Percentiles rank a stretch among this genome's conserved stretches.
These are phyloP conservation scores for Candida loeiensis DNA, from an alignment of 805 yeast genomes.

Conservation along the genomic window DNA sequence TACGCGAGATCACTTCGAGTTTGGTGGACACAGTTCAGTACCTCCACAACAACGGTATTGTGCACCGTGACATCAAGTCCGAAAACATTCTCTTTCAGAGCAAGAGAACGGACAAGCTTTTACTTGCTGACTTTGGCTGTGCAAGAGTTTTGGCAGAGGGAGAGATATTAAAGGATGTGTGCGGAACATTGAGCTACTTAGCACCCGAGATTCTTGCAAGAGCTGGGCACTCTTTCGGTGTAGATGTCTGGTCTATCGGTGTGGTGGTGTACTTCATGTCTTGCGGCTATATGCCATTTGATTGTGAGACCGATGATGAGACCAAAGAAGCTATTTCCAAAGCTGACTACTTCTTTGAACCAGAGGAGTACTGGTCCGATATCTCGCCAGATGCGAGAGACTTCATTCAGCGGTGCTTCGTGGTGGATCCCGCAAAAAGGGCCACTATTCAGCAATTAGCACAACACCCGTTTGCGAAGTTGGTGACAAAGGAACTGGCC, in stretches of 20 bases:
- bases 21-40: conserved; percentile 54
- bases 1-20: conserved; percentile 46
- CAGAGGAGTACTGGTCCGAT: conserved; percentile 54
- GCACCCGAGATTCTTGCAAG: conserved; percentile 62
- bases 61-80: conserved; percentile 71
- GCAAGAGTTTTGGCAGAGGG: conserved; percentile 44
- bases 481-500: background rate
- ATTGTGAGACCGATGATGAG: conserved; percentile 66
- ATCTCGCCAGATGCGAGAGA: conserved; percentile 53
- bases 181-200: conserved; percentile 74
- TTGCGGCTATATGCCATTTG: conserved; percentile 75
- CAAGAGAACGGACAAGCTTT: conserved; percentile 28
- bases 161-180: conserved; percentile 41
- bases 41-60: conserved; percentile 55
- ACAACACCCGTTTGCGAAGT: conserved; percentile 41
- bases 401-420: conserved; percentile 55
- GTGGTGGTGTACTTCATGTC: conserved; percentile 67
- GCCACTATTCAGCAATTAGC: conserved; percentile 43
- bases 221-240: conserved; percentile 53
- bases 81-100: conserved; percentile 58
- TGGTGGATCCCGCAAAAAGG: conserved; percentile 42
- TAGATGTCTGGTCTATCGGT: conserved; percentile 77
- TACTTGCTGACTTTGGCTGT: conserved; percentile 63
- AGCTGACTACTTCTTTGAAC: conserved; percentile 60
- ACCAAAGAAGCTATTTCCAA: conserved; percentile 59